Base-by-base conservation (phyloP, 225 moss, liverwort and hornwort genomes). In the Asterella californica region DNA sequence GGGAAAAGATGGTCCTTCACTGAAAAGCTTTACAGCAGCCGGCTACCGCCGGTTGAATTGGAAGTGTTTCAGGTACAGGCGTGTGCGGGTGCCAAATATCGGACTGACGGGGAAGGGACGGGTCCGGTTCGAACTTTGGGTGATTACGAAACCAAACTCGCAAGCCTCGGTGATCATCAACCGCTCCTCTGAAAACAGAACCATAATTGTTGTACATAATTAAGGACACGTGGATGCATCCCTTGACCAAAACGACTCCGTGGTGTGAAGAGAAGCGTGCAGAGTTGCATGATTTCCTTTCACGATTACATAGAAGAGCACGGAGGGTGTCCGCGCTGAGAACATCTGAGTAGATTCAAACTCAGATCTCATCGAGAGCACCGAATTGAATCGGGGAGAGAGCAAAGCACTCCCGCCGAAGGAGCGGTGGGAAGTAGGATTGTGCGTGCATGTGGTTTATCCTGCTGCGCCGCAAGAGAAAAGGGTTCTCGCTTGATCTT, bases 191-290 rank as follows among this genome's bases (percentile, higher is more conserved):
- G 61, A 27, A 61, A 61, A 61, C 61, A 9, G 61, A 61, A 61
- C 19, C 61, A 27, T 61, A 61, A 25, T 61, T 65, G 65, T 65
- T 65, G 65, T 65, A 65, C 65, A 65, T 65, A 65, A 15, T n/a
- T 30, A 29, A 15, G 65, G 65, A 65, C 65, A 65, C 65, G 65
- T 65, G 65, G 65, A 65, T 65, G 65, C 65, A 65, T 65, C 65
- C 65, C 65, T 65, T 65, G 65, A 12, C 32, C 65, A 32, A 33
- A 65, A 65, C 65, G 65, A 65, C 65, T 29, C 63, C 63, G 17
- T 63, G 29, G 15, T 27, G 63, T 63, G 19, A 27, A 63, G 29
- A 63, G 30, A 4, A 65, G 65, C 65, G 30, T 33, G 65, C 32
- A 65, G 42, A 42, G 32, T 27, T 33, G 65, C 30, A 30, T 65